These are phyloP conservation scores for Musa acuminata DNA, from an alignment of 176 grass and related monocot species.

Conservation along the genomic window DNA sequence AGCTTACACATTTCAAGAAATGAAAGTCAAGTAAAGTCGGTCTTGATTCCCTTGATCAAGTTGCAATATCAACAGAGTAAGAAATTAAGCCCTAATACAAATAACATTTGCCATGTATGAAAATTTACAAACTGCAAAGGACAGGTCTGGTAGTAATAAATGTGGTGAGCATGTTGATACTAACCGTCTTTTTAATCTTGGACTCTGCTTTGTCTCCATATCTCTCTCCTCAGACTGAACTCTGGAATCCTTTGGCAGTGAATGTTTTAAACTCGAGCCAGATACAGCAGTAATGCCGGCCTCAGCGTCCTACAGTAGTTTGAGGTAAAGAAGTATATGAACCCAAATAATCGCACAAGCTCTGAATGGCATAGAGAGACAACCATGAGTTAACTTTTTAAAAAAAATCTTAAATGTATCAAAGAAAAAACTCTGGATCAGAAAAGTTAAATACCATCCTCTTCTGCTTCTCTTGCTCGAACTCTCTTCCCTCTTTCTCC, in stretches of 20 bases:
- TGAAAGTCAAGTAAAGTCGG: background rate
- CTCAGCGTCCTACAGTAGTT: constrained; percentile 83
- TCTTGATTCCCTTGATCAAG: background rate
- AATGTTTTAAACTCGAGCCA: constrained; percentile 30
- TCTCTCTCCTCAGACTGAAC: constrained; percentile 34
- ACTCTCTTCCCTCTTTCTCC: constrained; percentile 71
- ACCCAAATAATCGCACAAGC: constrained; percentile 80
- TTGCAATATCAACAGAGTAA: background rate
- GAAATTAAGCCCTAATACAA: background rate
- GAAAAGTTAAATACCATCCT: constrained; percentile 45
- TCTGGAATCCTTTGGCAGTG: constrained; percentile 12
- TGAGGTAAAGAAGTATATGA: constrained; percentile 98
- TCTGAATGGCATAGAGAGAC: constrained; percentile 84
- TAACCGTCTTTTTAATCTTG: constrained; percentile 37
- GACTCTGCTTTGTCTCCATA: constrained; percentile 28
- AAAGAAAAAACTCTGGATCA: constrained; percentile 15
- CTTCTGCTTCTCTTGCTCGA: constrained; percentile 45
- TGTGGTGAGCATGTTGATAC: background rate
- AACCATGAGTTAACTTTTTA: constrained; percentile 47
- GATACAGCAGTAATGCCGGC: constrained; percentile 29
- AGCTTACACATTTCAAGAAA: background rate
- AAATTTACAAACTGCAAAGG: background rate
- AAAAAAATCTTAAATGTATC: constrained; percentile 27
- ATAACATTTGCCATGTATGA: background rate
- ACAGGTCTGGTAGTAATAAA: background rate